These are phyloP conservation scores for Alternaria triticina DNA, from an alignment of 2,329 filamentous ascomycete genomes.

Conservation along the genomic window DNA sequence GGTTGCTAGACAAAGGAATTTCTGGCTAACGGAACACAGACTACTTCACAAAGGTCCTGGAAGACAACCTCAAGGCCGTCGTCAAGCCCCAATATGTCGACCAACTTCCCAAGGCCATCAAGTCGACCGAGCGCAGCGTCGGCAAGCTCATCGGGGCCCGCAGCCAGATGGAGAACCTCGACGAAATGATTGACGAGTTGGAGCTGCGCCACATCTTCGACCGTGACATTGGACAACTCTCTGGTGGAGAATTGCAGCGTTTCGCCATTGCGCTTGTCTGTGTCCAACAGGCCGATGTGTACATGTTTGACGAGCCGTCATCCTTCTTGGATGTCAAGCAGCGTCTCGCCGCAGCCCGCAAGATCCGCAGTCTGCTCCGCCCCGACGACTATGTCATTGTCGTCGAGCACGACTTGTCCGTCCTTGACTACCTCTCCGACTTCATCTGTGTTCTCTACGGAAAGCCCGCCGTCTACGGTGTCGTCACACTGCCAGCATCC, in stretches of 20 bases:
- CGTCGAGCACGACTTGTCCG: constrained; percentile 98
- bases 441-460: constrained; percentile 98
- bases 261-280: constrained; percentile 97
- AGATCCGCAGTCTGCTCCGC: constrained; percentile 88
- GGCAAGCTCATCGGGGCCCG: constrained; percentile 78
- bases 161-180: constrained; percentile 76
- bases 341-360: constrained; percentile 87
- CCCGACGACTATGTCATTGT: constrained; percentile 96
- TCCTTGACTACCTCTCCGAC: constrained; percentile 97
- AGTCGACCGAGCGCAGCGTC: constrained; percentile 79
- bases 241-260: constrained; percentile 96
- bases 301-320: constrained; percentile 99
- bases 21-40: constrained; percentile 60
- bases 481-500: constrained; percentile 92
- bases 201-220: constrained; percentile 90
- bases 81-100: constrained; percentile 99
- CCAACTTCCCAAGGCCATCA: constrained; percentile 93
- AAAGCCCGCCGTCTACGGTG: constrained; percentile 93
- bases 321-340: constrained; percentile 99
- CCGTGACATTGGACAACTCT: constrained; percentile 87
- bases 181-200: constrained; percentile 82
- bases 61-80: constrained; percentile 96
- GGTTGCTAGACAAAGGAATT: neutral
- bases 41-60: constrained; percentile 98
- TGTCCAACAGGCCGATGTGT: constrained; percentile 90